Conservation (phyloP, 768 basidiomycete species). For the Saitozyma podzolica region DNA sequence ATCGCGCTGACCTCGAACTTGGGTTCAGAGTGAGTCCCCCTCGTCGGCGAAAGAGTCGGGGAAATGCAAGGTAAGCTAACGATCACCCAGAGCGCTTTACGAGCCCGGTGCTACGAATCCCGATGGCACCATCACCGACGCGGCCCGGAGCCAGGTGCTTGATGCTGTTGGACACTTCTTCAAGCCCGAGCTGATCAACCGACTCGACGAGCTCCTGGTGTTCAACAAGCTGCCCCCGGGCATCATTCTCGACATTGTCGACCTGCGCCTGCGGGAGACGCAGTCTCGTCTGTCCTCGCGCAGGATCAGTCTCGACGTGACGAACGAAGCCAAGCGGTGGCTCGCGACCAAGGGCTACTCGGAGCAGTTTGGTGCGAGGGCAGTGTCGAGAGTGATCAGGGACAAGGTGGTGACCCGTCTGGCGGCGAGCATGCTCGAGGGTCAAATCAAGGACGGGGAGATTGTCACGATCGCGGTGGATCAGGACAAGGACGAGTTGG, state of each 20-base stretch:
- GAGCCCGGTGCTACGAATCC: constrained; percentile 64
- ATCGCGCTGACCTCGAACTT: constrained; percentile 88
- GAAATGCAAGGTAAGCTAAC: no score
- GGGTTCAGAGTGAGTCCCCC: constrained; percentile 54
- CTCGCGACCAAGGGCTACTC: constrained; percentile 77
- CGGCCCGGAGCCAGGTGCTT: constrained; percentile 68
- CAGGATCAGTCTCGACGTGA: constrained; percentile 71
- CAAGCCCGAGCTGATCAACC: constrained; percentile 86
- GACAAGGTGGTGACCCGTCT: constrained; percentile 79
- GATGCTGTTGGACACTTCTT: constrained; percentile 75
- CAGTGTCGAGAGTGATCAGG: constrained; percentile 81
- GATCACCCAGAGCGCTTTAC: constrained; percentile 56
- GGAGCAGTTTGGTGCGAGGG: constrained; percentile 79
- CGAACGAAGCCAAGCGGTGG: constrained; percentile 64
- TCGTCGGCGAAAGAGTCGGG: constrained; percentile 56
- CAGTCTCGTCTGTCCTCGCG: constrained; percentile 64
- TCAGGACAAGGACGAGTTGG: constrained; percentile 4
- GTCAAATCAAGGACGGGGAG: constrained; percentile 77
- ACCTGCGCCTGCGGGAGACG: constrained; percentile 73
- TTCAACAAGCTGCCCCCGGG: constrained; percentile 82
- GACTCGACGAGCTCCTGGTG: constrained; percentile 65
- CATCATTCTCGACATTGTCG: constrained; percentile 76
- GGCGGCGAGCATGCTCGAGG: constrained; percentile 74
- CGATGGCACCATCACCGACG: constrained; percentile 65
- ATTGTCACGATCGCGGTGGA: constrained; percentile 61